Evolutionary conservation across 352 stramenopile genomes (phyloP).

Genomic region (Phytophthora hibernalis): DNA sequence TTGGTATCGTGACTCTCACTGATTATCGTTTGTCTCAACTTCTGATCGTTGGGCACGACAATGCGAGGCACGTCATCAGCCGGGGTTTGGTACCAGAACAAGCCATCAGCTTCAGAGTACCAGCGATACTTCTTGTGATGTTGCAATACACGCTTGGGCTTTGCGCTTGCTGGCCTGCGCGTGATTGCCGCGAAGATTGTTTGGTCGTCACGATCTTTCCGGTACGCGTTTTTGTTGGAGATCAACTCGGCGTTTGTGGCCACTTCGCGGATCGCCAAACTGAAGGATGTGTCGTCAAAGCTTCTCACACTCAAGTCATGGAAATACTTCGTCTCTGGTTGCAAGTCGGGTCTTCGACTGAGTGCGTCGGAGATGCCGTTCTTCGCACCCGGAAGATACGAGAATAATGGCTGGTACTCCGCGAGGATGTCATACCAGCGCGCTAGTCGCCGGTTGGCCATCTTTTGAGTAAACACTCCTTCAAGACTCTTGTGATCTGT

Average conservation of each 20-base stretch:
- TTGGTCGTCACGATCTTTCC: not conserved
- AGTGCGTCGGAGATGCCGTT: not conserved
- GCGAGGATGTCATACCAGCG: slow-evolving; percentile 19
- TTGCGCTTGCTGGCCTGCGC: too few species aligned
- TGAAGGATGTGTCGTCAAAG: slow-evolving; percentile 12
- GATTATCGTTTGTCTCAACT: slow-evolving; percentile 10
- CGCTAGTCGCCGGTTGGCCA: slow-evolving; percentile 4
- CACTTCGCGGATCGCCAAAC: not conserved
- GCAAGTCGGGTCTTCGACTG: slow-evolving; percentile 12
- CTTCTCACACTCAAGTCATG: slow-evolving; percentile 22
- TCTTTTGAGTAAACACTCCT: slow-evolving; percentile 17
- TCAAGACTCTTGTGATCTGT: slow-evolving; percentile 23
- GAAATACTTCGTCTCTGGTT: slow-evolving; percentile 26
- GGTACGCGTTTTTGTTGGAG: slow-evolving; percentile 2
- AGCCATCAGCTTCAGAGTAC: not conserved
- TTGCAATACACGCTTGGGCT: not conserved
- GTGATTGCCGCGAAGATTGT: not conserved
- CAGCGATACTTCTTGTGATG: not conserved
- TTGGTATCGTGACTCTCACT: slow-evolving; percentile 16
- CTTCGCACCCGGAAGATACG: not conserved
- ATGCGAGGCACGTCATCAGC: slow-evolving; percentile 11
- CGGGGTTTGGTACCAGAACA: slow-evolving; percentile 9
- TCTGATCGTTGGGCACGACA: slow-evolving; percentile 23
- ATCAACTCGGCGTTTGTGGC: not conserved
- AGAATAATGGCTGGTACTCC: slow-evolving; percentile 20